Conservation (phyloP, 257 asterid species). For the Perilla frutescens region DNA sequence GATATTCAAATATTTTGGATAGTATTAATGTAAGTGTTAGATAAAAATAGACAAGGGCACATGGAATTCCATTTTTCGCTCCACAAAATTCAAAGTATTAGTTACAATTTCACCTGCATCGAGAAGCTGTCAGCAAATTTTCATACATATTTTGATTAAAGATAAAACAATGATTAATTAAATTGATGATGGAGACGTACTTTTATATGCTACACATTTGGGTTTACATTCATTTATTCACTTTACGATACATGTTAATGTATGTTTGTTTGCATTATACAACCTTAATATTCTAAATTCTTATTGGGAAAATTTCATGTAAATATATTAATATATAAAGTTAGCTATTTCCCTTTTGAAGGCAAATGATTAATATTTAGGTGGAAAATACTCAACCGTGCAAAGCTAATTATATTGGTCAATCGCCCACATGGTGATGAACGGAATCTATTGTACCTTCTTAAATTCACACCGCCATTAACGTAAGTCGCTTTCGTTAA, state of each 20-base stretch:
- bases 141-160: background rate
- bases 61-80: constrained; percentile 32
- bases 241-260: no score
- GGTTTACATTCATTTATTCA: no score
- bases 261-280: no score
- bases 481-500: constrained; percentile 48
- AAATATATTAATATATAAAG: background rate
- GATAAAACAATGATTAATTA: no score
- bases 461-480: constrained; percentile 54
- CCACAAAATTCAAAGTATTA: constrained; percentile 26
- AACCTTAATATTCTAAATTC: no score
- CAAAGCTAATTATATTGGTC: constrained; percentile 8
- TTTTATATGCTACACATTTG: no score
- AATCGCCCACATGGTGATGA: constrained; percentile 35
- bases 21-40: background rate
- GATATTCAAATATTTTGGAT: background rate
- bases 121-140: background rate
- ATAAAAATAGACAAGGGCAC: constrained; percentile 13
- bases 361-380: background rate
- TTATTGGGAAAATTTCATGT: background rate
- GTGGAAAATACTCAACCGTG: background rate
- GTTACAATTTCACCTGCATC: constrained; percentile 26
- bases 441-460: constrained; percentile 26
- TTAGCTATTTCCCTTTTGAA: no score
- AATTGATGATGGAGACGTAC: no score